A percentile compares a stretch with the other conserved stretches of the same genome.
phyloP scores from a whole-genome alignment of 495 filamentous ascomycete genomes.

The Penicillium alfredii region DNA sequence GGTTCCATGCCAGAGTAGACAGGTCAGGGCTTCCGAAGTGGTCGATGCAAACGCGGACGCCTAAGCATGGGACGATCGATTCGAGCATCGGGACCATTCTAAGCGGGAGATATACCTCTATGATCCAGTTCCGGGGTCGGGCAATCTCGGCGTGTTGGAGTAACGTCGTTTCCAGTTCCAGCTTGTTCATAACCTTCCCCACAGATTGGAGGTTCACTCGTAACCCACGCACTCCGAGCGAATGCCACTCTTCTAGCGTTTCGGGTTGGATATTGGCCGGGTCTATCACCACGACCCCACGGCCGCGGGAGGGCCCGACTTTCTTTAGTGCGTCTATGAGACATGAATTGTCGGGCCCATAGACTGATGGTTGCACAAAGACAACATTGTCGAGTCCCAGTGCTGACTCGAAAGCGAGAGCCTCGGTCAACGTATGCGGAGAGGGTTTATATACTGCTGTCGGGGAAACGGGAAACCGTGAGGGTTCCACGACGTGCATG shows the following conservation, averaged over 20 bases:
- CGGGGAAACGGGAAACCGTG: constrained; percentile 31
- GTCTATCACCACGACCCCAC: constrained; percentile 47
- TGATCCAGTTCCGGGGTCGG: constrained; percentile 40
- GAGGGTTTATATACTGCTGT: constrained; percentile 34
- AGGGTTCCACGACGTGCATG: constrained; percentile 48
- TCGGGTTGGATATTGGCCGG: constrained; percentile 25
- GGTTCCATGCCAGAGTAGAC: constrained; percentile 6
- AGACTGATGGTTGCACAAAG: constrained; percentile 48
- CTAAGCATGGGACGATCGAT: constrained; percentile 34
- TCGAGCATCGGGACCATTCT: constrained; percentile 38
- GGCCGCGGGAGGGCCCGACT: constrained; percentile 38
- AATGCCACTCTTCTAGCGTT: constrained; percentile 41
- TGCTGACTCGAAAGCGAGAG: constrained; percentile 34
- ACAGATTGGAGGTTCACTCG: constrained; percentile 47
- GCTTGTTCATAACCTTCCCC: constrained; percentile 29
- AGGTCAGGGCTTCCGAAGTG: constrained; percentile 45
- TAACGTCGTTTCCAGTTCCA: constrained; percentile 31
- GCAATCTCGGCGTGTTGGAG: constrained; percentile 40
- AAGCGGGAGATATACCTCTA: constrained; percentile 44
- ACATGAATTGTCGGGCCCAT: constrained; percentile 49
- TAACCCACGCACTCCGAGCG: constrained; percentile 45
- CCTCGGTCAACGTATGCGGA: constrained; percentile 34
- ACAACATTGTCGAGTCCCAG: constrained; percentile 40
- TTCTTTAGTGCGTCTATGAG: constrained; percentile 38
- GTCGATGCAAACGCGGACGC: constrained; percentile 44